Evolutionary conservation across 805 yeast genomes (phyloP), one percentile per base, ranked within the genome.

Genomic region (Candida schatavii): DNA sequence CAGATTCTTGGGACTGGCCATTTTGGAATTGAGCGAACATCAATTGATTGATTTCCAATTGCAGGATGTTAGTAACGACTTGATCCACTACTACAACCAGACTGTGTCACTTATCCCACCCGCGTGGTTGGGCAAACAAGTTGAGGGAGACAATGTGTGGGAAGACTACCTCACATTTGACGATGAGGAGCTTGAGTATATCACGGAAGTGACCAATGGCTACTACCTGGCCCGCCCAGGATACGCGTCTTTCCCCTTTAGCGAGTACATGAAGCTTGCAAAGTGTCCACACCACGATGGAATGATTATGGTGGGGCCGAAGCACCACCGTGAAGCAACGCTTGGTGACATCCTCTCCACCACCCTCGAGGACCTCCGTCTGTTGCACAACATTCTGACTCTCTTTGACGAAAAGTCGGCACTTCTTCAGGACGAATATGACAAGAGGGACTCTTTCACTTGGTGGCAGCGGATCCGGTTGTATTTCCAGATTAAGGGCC

Each of bases 1-100:
- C 1, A 80, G 78, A 50, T 79, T 77, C 56, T 61, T 77, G 40
- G 85, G 89, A 0, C 62, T 83, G 33, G 55, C 81, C 9, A 62
- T 74, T 1, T 59, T 84, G 43, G 70, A 72, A 38, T 54, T 83
- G 38, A 67, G 77, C 50, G 86, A 83, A 48, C 72, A 67, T 38
- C 86, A 81, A 52, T 68, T 85, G 1, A 59, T 82, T 7, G 68
- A 66, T 25, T 71, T 80, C 41, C 63, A 64, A n/a, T 54, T 77
- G 1, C 45, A 56, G 4, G 72, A 72, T 34, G 83, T 82, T 55
- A 61, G 81, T n/a, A 41, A 53, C 5, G 63, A 66, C 14, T 72
- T 83, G 37, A 35, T 55, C 5, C 37, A 47, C 2, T 63, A 68
- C 46, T 79, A 66, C 53, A 45, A 62, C 1, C 46, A 55, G n/a